Evolutionary conservation across 345 rosid genomes (phyloP).

Genomic region (Bruguiera parviflora): DNA sequence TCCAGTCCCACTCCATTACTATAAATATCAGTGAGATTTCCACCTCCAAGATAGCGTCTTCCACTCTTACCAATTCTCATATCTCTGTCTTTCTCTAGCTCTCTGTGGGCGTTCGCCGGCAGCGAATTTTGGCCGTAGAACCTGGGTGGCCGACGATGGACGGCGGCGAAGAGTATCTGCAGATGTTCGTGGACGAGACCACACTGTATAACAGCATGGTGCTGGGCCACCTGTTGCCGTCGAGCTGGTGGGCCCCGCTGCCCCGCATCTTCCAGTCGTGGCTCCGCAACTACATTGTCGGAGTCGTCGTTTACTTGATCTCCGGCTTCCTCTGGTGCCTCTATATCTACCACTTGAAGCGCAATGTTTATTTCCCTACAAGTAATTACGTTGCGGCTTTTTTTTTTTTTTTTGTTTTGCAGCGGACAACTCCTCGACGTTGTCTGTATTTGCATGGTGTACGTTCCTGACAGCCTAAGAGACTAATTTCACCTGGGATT

Average conservation of each 20-base stretch:
- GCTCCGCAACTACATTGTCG: slow-evolving; percentile 87
- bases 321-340: slow-evolving; percentile 91
- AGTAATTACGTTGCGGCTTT: not conserved
- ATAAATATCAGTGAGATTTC: not conserved
- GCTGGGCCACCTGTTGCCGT: slow-evolving; percentile 54
- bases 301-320: slow-evolving; percentile 60
- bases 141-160: slow-evolving; percentile 1
- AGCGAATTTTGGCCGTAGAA: not conserved
- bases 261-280: slow-evolving; percentile 79
- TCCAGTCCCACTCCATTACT: not conserved
- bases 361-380: slow-evolving; percentile 67
- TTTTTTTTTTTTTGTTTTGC: not conserved
- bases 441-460: not conserved
- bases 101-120: not conserved
- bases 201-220: slow-evolving; percentile 66
- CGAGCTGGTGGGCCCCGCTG: slow-evolving; percentile 51
- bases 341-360: slow-evolving; percentile 76
- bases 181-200: slow-evolving; percentile 41
- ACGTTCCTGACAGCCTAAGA: not conserved
- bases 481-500: no score
- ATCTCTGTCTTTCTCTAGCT: not conserved
- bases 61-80: no score
- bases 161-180: slow-evolving; percentile 2
- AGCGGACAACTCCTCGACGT: not conserved
- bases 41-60: not conserved